phyloP scores from a whole-genome alignment of 805 yeast species.

The Candida alai region DNA sequence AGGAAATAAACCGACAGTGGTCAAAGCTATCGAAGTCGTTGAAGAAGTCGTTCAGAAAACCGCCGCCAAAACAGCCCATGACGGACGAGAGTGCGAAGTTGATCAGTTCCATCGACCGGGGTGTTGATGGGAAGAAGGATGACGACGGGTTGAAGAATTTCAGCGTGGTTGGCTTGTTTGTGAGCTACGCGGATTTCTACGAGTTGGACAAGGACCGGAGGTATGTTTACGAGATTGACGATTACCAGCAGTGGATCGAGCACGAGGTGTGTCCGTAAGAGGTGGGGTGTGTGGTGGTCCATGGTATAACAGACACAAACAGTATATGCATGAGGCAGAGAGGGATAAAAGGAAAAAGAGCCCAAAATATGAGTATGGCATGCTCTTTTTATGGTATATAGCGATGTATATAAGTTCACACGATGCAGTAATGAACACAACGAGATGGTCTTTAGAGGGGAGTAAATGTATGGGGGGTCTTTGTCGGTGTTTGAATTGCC shows the following conservation, averaged over 20 bases:
- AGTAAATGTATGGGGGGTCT: no score
- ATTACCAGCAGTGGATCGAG: constrained; percentile 67
- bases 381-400: no score
- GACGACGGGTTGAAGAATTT: constrained; percentile 63
- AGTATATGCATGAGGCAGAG: no score
- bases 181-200: constrained; percentile 66
- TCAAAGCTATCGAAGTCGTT: constrained; percentile 49
- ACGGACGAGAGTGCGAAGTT: constrained; percentile 50
- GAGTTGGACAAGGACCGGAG: constrained; percentile 58
- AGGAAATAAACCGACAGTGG: constrained; percentile 67
- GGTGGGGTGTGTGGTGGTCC: no score
- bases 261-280: constrained; percentile 70
- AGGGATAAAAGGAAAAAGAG: no score
- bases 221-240: constrained; percentile 49
- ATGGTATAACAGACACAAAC: no score
- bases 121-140: constrained; percentile 76
- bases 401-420: no score
- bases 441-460: no score
- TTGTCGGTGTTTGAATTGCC: no score
- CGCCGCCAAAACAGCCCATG: constrained; percentile 63
- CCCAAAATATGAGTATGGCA: no score
- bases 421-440: no score
- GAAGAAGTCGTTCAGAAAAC: constrained; percentile 67
- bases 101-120: constrained; percentile 70
- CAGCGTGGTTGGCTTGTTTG: constrained; percentile 63